These are phyloP conservation scores for Schoenoplectus triqueter DNA, from an alignment of 202 grass and related monocot genomes.

Conservation along the genomic window DNA sequence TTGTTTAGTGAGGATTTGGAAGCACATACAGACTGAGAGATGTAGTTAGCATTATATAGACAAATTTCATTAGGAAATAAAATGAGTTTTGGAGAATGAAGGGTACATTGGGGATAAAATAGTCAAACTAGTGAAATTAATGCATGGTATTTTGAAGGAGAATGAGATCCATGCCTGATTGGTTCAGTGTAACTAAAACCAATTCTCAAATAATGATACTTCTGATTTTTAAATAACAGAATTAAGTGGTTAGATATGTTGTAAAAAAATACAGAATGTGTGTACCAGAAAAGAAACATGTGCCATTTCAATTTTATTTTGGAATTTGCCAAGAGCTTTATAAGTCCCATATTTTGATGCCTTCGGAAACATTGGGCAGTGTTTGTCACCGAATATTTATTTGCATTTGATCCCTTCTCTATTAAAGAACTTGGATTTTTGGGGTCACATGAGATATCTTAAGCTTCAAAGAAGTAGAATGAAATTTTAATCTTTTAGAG, in stretches of 20 bases:
- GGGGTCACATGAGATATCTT: neutral
- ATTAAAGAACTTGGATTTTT: neutral
- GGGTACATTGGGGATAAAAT: neutral
- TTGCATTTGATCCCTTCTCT: neutral
- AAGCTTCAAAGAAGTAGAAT: neutral
- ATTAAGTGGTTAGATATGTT: neutral
- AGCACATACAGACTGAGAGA: neutral
- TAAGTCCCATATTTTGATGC: neutral
- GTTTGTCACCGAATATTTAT: neutral
- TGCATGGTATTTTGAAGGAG: neutral
- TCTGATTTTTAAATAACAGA: neutral
- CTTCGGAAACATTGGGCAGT: neutral
- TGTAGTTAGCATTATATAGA: neutral
- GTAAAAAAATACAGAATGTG: neutral
- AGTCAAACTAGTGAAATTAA: too few relatives aligned
- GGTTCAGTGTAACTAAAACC: slow-evolving; percentile 10
- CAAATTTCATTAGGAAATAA: neutral
- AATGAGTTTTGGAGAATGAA: neutral
- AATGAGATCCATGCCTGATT: neutral
- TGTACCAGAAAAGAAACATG: neutral
- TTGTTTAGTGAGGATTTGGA: slow-evolving; percentile 10
- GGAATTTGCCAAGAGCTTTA: neutral
- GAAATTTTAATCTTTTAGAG: neutral
- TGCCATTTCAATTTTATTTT: slow-evolving; percentile 7
- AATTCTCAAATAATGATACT: neutral